A percentile compares a stretch with the other conserved stretches of the same genome.
Conservation (phyloP, 164 flowering plant species). For the Warburgia ugandensis region DNA sequence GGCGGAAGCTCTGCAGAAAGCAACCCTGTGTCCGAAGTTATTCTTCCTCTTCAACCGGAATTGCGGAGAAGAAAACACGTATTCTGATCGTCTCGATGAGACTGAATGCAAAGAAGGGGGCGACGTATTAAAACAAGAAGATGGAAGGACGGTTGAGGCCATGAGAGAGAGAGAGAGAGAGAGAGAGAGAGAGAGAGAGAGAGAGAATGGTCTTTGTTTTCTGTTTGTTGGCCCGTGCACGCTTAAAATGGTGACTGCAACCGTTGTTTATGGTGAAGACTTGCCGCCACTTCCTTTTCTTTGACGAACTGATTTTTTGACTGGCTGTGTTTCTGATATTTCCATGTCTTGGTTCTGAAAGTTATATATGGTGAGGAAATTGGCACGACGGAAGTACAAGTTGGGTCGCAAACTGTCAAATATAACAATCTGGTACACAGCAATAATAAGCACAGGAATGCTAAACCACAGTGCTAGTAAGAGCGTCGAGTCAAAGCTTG, state of each 20-base stretch:
- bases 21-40: slow-evolving; percentile 1
- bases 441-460: no score
- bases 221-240: not conserved
- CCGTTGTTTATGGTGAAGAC: not conserved
- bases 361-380: no score
- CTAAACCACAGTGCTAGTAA: no score
- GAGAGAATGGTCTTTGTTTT: not conserved
- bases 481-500: no score
- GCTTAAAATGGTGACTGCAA: no score
- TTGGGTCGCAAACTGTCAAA: no score
- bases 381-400: no score
- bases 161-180: slow-evolving; percentile 5
- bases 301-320: no score
- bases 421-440: no score
- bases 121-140: slow-evolving; percentile 2
- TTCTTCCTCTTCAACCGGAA: slow-evolving; percentile 5
- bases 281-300: slow-evolving; percentile 4
- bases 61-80: slow-evolving; percentile 2
- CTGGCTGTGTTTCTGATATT: no score
- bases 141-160: slow-evolving; percentile 20
- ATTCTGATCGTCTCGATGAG: not conserved
- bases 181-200: not conserved
- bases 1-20: slow-evolving; percentile 11
- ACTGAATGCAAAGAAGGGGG: not conserved
- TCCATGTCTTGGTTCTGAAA: no score